Percentiles rank a stretch among this genome's conserved stretches.
Evolutionary conservation across 192 early-diverging fungal species (phyloP).

Genomic region (Chytriomyces sp.): DNA sequence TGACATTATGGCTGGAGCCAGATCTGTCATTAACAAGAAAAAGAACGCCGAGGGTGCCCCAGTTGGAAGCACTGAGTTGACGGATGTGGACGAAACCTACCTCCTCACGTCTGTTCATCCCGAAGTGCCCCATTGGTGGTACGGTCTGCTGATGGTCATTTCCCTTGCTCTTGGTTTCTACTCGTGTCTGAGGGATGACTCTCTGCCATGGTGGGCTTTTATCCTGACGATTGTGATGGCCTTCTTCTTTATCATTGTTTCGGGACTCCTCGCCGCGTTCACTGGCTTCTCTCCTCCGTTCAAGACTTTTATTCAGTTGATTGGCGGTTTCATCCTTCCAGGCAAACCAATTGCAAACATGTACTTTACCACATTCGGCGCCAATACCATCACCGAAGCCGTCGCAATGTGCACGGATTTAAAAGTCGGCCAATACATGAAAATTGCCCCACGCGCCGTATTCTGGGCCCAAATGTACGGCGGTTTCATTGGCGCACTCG

Average conservation of each 20-base stretch:
- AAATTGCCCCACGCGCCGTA: conserved; percentile 70
- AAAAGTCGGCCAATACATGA: conserved; percentile 43
- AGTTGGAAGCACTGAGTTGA: neutral
- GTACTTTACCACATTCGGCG: conserved; percentile 73
- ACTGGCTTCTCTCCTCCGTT: neutral
- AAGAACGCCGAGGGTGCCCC: neutral
- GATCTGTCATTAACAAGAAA: neutral
- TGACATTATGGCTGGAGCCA: conserved; percentile 11
- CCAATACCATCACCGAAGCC: conserved; percentile 67
- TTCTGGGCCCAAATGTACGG: conserved; percentile 76
- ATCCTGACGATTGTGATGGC: conserved; percentile 51
- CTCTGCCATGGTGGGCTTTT: conserved; percentile 39
- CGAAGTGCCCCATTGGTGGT: conserved; percentile 83
- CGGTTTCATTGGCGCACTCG: conserved; percentile 57
- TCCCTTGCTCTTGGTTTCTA: conserved; percentile 21
- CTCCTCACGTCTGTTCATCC: conserved; percentile 70
- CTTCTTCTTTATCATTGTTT: conserved; percentile 58
- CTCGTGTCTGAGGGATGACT: neutral
- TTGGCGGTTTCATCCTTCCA: conserved; percentile 39
- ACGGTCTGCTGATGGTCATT: conserved; percentile 40
- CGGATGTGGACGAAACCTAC: conserved; percentile 54
- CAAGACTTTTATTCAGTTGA: conserved; percentile 4
- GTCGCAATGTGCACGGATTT: conserved; percentile 64
- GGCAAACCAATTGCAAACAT: conserved; percentile 70
- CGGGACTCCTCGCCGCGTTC: conserved; percentile 38